phyloP scores from a whole-genome alignment of 371 early-diverging fungal genomes.

The Catenaria anguillulae region DNA sequence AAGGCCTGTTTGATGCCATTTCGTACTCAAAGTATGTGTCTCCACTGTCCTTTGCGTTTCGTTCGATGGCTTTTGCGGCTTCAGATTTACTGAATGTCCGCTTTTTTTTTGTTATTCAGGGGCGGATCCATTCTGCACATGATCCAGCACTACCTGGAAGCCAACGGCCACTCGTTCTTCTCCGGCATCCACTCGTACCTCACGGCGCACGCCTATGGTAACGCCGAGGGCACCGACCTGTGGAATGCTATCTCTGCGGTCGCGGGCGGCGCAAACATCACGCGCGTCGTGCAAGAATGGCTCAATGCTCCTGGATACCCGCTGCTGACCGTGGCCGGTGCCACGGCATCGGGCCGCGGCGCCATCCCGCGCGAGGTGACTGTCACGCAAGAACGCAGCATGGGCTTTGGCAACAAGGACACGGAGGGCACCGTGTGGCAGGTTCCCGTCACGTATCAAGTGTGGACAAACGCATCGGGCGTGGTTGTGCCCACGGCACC shows the following conservation, averaged over 20 bases:
- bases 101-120: constrained; percentile 71
- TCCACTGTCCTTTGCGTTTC: too few relatives aligned
- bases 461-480: neutral
- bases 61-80: too few relatives aligned
- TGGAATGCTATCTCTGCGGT: constrained; percentile 49
- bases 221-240: constrained; percentile 70
- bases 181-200: constrained; percentile 69
- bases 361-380: neutral
- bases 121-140: constrained; percentile 82
- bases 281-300: neutral
- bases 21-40: constrained; percentile 80
- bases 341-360: too few relatives aligned
- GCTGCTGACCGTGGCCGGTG: too few relatives aligned
- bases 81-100: constrained; percentile 73
- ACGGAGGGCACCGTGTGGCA: neutral
- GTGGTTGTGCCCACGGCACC: neutral
- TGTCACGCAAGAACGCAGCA: neutral
- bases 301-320: neutral
- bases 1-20: constrained; percentile 69
- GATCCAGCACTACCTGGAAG: constrained; percentile 65
- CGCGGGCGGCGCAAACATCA: neutral
- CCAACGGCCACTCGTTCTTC: constrained; percentile 41
- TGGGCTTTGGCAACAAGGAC: neutral
- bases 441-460: neutral
- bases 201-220: constrained; percentile 56